These are phyloP conservation scores for Trametes elegans DNA, from an alignment of 768 basidiomycete genomes.

Conservation along the genomic window DNA sequence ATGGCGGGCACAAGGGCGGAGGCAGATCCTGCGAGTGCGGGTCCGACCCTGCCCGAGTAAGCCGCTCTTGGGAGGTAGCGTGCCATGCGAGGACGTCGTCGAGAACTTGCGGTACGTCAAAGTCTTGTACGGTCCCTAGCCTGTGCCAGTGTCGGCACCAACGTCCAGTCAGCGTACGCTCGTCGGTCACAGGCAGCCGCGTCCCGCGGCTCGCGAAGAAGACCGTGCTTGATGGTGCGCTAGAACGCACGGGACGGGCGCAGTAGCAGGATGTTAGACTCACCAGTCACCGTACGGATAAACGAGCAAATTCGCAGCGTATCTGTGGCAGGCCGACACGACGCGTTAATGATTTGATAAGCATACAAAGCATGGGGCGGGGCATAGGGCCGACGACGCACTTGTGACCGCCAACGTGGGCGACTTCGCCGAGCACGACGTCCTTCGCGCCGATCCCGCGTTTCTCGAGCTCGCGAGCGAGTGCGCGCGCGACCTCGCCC, in stretches of 20 bases:
- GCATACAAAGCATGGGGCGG: not conserved
- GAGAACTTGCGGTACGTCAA: conserved; percentile 55
- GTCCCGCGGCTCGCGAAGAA: not conserved
- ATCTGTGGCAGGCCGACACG: conserved; percentile 36
- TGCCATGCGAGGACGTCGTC: conserved; percentile 39
- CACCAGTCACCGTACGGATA: conserved; percentile 77
- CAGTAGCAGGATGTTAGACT: conserved; percentile 22
- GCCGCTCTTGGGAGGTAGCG: conserved; percentile 14
- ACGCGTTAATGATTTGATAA: not conserved
- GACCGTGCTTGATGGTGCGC: not conserved
- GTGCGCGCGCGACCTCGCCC: conserved; percentile 48
- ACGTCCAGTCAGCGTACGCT: not conserved
- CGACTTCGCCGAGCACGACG: conserved; percentile 58
- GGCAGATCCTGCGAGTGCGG: conserved; percentile 18
- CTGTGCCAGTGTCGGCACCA: too few relatives aligned
- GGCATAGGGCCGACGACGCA: conserved; percentile 34
- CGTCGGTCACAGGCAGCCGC: not conserved
- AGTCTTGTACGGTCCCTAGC: conserved; percentile 59
- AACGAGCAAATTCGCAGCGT: conserved; percentile 66
- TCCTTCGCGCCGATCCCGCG: conserved; percentile 31
- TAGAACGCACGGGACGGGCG: too few relatives aligned
- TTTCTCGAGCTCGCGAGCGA: conserved; percentile 50
- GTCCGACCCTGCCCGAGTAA: conserved; percentile 23
- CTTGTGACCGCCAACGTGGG: conserved; percentile 86
- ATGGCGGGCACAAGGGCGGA: conserved; percentile 41